These are phyloP conservation scores for Pleurotus tuber-regium DNA, from an alignment of 768 basidiomycete genomes.

Conservation along the genomic window DNA sequence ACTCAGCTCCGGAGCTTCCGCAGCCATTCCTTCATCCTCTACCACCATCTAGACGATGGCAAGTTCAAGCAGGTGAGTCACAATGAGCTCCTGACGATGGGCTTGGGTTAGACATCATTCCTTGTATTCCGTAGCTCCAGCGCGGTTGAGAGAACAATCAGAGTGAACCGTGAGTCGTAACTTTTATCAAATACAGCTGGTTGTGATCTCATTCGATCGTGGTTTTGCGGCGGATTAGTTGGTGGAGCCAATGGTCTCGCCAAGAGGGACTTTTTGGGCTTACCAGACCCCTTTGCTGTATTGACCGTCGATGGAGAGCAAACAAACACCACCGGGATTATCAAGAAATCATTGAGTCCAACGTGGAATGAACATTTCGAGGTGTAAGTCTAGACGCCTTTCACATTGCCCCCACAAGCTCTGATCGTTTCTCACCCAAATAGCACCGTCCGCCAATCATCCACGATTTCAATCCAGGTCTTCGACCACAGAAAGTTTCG, in stretches of 20 bases:
- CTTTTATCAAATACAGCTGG: constrained; percentile 4
- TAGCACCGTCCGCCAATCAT: constrained; percentile 71
- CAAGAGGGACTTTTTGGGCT: constrained; percentile 75
- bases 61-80: constrained; percentile 34
- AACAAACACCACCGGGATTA: constrained; percentile 71
- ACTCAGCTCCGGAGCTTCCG: neutral
- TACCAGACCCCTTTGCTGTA: constrained; percentile 89
- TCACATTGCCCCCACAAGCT: too few relatives aligned
- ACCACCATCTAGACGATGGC: neutral
- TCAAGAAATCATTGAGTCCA: constrained; percentile 66
- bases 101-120: neutral
- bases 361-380: constrained; percentile 88
- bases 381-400: constrained; percentile 53
- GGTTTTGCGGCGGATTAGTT: constrained; percentile 1
- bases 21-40: neutral
- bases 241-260: constrained; percentile 59
- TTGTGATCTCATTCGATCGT: constrained; percentile 1
- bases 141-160: constrained; percentile 24
- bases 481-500: constrained; percentile 91
- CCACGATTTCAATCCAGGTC: constrained; percentile 79
- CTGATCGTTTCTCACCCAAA: constrained; percentile 13
- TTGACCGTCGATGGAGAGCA: constrained; percentile 85
- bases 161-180: constrained; percentile 50
- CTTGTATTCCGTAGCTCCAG: neutral
- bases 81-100: too few relatives aligned